Evolutionary conservation across 2,329 filamentous ascomycete species (phyloP).

Genomic region (Fusarium sp.): DNA sequence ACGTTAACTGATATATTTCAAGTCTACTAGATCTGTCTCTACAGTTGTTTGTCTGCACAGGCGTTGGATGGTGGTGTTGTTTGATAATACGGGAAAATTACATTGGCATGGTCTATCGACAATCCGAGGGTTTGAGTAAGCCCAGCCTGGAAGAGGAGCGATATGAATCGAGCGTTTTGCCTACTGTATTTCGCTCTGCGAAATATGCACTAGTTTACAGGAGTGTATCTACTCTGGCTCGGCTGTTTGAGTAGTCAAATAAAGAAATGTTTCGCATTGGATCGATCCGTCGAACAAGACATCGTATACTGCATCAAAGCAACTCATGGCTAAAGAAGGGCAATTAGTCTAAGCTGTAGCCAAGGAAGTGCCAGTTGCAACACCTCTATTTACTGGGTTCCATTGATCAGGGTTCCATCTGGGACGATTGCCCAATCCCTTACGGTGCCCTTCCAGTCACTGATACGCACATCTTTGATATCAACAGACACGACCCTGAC

Average conservation of each 20-base stretch:
- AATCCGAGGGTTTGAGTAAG: neutral
- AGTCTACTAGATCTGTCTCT: slow-evolving; percentile 3
- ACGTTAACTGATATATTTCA: neutral
- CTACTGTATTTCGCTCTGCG: neutral
- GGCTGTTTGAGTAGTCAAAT: neutral
- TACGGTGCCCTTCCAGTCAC: slow-evolving; percentile 95
- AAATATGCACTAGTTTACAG: slow-evolving; percentile 3
- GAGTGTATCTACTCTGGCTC: slow-evolving; percentile 15
- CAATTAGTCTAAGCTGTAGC: slow-evolving; percentile 18
- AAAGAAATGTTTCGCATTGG: slow-evolving; percentile 2
- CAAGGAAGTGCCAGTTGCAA: neutral
- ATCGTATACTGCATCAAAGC: neutral
- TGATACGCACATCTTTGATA: slow-evolving; percentile 87
- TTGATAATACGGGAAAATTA: slow-evolving; percentile 3
- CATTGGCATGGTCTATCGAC: neutral
- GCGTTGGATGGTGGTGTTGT: slow-evolving; percentile 20
- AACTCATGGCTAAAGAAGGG: slow-evolving; percentile 7
- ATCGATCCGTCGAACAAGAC: neutral
- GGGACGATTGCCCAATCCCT: slow-evolving; percentile 76
- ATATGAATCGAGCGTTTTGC: slow-evolving; percentile 5
- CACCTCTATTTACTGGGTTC: slow-evolving; percentile 48
- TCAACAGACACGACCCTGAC: slow-evolving; percentile 89
- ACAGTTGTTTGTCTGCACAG: slow-evolving; percentile 9
- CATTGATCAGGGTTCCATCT: slow-evolving; percentile 58
- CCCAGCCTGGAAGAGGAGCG: neutral